These are phyloP conservation scores for Aspergillus tanneri DNA, from an alignment of 2,329 filamentous ascomycete species.

Conservation along the genomic window DNA sequence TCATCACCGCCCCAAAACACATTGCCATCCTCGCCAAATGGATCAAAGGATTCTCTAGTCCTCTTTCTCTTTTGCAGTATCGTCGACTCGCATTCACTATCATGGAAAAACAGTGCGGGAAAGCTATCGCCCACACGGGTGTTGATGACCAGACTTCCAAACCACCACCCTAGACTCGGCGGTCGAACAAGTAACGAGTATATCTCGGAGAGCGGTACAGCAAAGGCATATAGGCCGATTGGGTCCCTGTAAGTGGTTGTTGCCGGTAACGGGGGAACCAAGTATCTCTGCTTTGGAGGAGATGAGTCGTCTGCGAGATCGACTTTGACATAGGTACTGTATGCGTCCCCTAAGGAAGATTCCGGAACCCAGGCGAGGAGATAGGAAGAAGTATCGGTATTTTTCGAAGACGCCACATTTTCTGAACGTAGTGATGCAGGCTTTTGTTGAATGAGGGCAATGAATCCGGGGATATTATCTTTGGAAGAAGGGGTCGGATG, in stretches of 20 bases:
- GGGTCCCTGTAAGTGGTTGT: constrained; percentile 72
- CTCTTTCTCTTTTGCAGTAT: constrained; percentile 89
- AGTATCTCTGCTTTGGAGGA: constrained; percentile 79
- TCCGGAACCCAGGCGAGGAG: constrained; percentile 94
- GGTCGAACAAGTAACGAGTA: constrained; percentile 88
- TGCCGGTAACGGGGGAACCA: constrained; percentile 88
- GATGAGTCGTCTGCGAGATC: constrained; percentile 80
- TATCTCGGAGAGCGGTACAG: constrained; percentile 82
- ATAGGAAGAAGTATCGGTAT: constrained; percentile 64
- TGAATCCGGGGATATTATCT: constrained; percentile 93
- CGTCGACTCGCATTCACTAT: constrained; percentile 93
- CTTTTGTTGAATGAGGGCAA: constrained; percentile 91
- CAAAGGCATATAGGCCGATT: constrained; percentile 82
- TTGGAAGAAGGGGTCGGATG: constrained; percentile 90
- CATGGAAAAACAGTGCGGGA: constrained; percentile 94
- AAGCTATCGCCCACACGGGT: constrained; percentile 87
- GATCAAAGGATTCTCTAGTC: constrained; percentile 81
- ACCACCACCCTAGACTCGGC: constrained; percentile 97
- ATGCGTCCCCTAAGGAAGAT: constrained; percentile 77
- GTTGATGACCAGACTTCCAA: constrained; percentile 92
- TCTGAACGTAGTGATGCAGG: constrained; percentile 37
- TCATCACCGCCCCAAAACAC: constrained; percentile 99
- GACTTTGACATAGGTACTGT: constrained; percentile 91
- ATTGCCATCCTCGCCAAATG: constrained; percentile 73
- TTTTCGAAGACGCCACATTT: constrained; percentile 41